phyloP scores from a whole-genome alignment of 2,329 filamentous ascomycete genomes.

The Neonectria magnoliae region DNA sequence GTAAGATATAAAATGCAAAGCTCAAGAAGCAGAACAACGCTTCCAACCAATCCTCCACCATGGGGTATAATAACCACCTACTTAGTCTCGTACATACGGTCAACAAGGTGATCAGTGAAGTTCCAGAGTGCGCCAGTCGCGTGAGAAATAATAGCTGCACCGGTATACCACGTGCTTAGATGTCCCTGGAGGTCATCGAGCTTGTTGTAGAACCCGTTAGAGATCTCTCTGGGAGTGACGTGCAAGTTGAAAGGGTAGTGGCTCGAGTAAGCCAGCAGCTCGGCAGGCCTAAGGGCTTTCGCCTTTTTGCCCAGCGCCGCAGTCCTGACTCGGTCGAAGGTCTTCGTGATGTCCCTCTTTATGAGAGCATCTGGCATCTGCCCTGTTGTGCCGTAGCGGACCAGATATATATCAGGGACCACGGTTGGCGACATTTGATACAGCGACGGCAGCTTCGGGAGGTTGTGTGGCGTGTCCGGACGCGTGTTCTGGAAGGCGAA shows the following conservation, averaged over 20 bases:
- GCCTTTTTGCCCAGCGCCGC: slow-evolving; percentile 2
- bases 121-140: slow-evolving; percentile 33
- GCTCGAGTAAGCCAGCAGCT: slow-evolving; percentile 28
- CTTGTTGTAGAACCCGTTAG: slow-evolving; percentile 27
- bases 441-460: slow-evolving; percentile 25
- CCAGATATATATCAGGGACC: slow-evolving; percentile 18
- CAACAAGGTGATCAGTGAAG: slow-evolving; percentile 32
- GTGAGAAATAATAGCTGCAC: slow-evolving; percentile 30
- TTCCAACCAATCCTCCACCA: neutral
- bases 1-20: neutral
- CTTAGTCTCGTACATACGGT: slow-evolving; percentile 24
- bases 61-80: neutral
- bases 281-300: slow-evolving; percentile 3
- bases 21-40: neutral
- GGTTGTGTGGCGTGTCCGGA: slow-evolving; percentile 22
- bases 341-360: slow-evolving; percentile 25
- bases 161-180: slow-evolving; percentile 33
- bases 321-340: slow-evolving; percentile 26
- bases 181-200: slow-evolving; percentile 30
- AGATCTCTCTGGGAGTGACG: slow-evolving; percentile 23
- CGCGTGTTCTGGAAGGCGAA: slow-evolving; percentile 33
- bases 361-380: slow-evolving; percentile 12
- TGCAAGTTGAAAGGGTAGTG: slow-evolving; percentile 33
- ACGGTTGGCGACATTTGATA: slow-evolving; percentile 34
- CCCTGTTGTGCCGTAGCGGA: slow-evolving; percentile 25